Conservation (phyloP, 2,329 filamentous ascomycete species). For the Tolypocladium ovalisporum region DNA sequence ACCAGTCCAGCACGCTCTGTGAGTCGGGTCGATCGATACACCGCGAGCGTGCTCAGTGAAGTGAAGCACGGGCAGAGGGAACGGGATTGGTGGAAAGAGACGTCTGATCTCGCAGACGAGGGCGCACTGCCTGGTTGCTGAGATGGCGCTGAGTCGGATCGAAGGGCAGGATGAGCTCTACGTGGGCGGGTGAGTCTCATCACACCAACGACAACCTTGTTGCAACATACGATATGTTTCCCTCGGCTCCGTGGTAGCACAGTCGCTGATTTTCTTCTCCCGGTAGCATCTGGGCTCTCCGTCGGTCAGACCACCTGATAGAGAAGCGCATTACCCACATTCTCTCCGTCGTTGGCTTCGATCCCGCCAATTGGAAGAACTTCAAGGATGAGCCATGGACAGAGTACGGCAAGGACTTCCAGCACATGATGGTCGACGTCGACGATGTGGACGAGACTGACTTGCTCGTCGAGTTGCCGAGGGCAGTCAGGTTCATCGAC, state of each 20-base stretch:
- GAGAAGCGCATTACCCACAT: slow-evolving; percentile 78
- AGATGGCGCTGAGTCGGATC: slow-evolving; percentile 31
- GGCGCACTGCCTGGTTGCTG: slow-evolving; percentile 9
- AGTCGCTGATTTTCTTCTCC: too few relatives aligned
- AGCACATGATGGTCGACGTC: slow-evolving; percentile 71
- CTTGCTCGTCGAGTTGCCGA: slow-evolving; percentile 68
- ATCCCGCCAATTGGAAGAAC: slow-evolving; percentile 23
- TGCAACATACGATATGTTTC: neutral
- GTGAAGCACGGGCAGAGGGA: neutral
- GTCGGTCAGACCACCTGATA: slow-evolving; percentile 57
- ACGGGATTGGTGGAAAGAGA: neutral
- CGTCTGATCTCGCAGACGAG: neutral
- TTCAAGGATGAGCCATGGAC: slow-evolving; percentile 39
- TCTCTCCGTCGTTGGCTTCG: slow-evolving; percentile 65
- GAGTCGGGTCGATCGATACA: neutral
- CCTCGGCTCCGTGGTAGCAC: too few relatives aligned
- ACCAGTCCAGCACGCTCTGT: neutral
- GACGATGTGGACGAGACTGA: slow-evolving; percentile 89
- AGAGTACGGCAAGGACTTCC: slow-evolving; percentile 44
- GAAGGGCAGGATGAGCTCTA: slow-evolving; percentile 30
- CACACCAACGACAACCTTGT: neutral
- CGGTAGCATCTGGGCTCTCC: slow-evolving; percentile 67
- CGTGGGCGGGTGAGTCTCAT: slow-evolving; percentile 25
- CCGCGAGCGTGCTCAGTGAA: neutral
- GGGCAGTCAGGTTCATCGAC: slow-evolving; percentile 74